These are phyloP conservation scores for Elaeis oleifera DNA, from an alignment of 202 grass and related monocot genomes.

Conservation along the genomic window DNA sequence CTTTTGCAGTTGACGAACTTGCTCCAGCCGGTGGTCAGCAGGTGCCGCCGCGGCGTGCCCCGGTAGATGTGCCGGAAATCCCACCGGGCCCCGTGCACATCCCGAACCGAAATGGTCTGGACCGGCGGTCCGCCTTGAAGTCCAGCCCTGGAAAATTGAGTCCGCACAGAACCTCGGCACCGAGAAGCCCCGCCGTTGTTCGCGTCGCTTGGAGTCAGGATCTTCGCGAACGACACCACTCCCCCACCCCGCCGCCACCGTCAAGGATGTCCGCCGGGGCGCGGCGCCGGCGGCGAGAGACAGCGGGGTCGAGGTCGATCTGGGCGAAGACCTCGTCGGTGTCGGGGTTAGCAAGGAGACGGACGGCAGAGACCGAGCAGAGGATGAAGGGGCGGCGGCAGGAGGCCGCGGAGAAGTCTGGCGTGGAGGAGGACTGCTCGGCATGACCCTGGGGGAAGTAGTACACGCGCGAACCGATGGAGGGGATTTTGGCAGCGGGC, in stretches of 20 bases:
- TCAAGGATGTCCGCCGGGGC: background rate
- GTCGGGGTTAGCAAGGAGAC: constrained; percentile 25
- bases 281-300: background rate
- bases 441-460: constrained; percentile 75
- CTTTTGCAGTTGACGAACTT: constrained; percentile 77
- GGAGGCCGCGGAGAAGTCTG: constrained; percentile 6
- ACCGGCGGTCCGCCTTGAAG: constrained; percentile 35
- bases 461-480: constrained; percentile 45
- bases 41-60: constrained; percentile 72
- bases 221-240: constrained; percentile 37
- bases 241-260: background rate
- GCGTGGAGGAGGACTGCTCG: constrained; percentile 43
- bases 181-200: constrained; percentile 90
- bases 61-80: constrained; percentile 78
- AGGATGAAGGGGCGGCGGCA: constrained; percentile 4
- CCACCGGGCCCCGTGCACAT: constrained; percentile 28
- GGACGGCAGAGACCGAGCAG: constrained; percentile 33
- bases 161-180: constrained; percentile 69
- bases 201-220: constrained; percentile 76
- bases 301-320: constrained; percentile 31
- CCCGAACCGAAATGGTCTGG: constrained; percentile 38
- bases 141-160: constrained; percentile 50
- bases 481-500: constrained; percentile 37
- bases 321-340: constrained; percentile 41
- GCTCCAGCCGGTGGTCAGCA: constrained; percentile 83